These are phyloP conservation scores for Kalmusia sp. DNA, from an alignment of 2,329 filamentous ascomycete species.

Conservation along the genomic window DNA sequence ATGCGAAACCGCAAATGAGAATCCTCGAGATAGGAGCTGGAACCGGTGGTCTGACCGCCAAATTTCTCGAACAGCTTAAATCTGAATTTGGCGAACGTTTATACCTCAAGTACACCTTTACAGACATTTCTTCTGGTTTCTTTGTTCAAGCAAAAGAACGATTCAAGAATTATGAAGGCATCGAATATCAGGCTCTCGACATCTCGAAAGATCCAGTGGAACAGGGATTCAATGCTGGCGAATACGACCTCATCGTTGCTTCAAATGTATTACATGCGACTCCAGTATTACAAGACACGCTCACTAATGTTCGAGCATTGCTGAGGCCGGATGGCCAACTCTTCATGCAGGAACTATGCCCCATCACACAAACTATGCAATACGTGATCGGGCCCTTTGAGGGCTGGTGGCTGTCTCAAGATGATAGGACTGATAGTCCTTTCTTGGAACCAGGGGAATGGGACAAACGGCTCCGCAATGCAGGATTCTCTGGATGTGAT, in stretches of 20 bases:
- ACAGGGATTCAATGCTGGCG: slow-evolving; percentile 18
- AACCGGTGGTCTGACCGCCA: slow-evolving; percentile 20
- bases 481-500: slow-evolving; percentile 30
- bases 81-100: background rate
- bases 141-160: slow-evolving; percentile 17
- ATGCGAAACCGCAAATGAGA: slow-evolving; percentile 13
- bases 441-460: slow-evolving; percentile 39
- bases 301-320: slow-evolving; percentile 16
- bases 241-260: slow-evolving; percentile 36
- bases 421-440: slow-evolving; percentile 39
- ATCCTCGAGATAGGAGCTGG: slow-evolving; percentile 27
- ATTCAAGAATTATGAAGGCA: slow-evolving; percentile 9
- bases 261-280: slow-evolving; percentile 35
- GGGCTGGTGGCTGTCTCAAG: slow-evolving; percentile 43
- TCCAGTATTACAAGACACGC: slow-evolving; percentile 3
- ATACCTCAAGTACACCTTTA: slow-evolving; percentile 24
- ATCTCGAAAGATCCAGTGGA: slow-evolving; percentile 10
- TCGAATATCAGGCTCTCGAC: slow-evolving; percentile 15
- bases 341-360: slow-evolving; percentile 49
- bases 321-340: slow-evolving; percentile 51
- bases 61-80: slow-evolving; percentile 11
- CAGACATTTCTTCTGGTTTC: slow-evolving; percentile 28
- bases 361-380: slow-evolving; percentile 14
- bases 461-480: slow-evolving; percentile 34
- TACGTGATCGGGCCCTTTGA: slow-evolving; percentile 39